A percentile compares a stretch with the other conserved stretches of the same genome.
Evolutionary conservation across 2,329 filamentous ascomycete species (phyloP).

Genomic region (Colletotrichum sp.): DNA sequence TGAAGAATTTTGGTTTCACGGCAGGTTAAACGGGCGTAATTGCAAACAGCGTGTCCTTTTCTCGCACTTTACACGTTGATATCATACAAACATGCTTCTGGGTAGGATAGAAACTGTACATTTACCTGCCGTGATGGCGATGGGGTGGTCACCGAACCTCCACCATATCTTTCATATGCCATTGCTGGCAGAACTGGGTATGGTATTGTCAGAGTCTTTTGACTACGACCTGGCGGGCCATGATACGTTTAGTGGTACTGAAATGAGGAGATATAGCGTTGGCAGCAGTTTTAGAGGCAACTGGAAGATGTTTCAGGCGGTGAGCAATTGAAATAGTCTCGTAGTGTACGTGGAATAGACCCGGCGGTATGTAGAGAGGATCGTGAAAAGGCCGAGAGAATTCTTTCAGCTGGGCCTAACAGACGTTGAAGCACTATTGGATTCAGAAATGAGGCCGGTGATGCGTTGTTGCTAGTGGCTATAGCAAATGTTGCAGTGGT

Average conservation of each 20-base stretch:
- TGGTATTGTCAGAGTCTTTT: not conserved
- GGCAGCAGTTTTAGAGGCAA: not conserved
- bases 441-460: no score
- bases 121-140: not conserved
- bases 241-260: not conserved
- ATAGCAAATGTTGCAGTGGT: not conserved
- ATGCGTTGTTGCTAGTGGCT: no score
- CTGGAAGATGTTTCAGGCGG: not conserved
- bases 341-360: not conserved
- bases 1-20: not conserved
- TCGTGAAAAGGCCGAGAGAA: not conserved
- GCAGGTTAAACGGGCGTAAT: not conserved
- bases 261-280: not conserved
- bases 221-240: not conserved
- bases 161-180: not conserved
- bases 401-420: not conserved
- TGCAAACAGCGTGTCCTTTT: not conserved
- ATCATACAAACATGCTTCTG: not conserved
- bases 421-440: no score
- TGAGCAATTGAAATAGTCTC: not conserved
- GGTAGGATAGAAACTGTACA: not conserved
- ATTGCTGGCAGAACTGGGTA: not conserved
- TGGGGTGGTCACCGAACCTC: not conserved
- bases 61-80: not conserved
- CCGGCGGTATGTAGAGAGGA: not conserved